Percentiles rank a stretch among this genome's conserved stretches.
phyloP scores from a whole-genome alignment of 768 basidiomycete species.

The Cyathus striatus region DNA sequence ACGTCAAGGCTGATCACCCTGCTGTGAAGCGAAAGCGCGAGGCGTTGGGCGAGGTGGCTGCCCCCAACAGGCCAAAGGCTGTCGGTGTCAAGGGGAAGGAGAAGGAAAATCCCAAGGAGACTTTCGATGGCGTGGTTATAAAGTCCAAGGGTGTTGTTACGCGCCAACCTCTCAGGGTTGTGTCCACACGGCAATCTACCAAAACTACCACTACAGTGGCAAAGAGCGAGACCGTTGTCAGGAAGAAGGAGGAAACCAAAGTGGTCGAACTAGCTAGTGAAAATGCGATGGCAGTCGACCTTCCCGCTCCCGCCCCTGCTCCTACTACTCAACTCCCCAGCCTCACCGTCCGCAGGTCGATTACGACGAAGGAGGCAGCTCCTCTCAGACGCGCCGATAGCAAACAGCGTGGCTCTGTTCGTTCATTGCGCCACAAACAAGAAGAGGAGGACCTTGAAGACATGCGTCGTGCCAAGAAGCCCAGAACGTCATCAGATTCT shows the following conservation, averaged over 20 bases:
- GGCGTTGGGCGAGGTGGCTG: slow-evolving; percentile 70
- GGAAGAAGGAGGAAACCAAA: slow-evolving; percentile 23
- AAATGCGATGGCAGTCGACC: slow-evolving; percentile 52
- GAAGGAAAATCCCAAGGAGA: slow-evolving; percentile 49
- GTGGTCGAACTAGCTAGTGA: slow-evolving; percentile 30
- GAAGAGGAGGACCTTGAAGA: slow-evolving; percentile 54
- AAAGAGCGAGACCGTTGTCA: slow-evolving; percentile 13
- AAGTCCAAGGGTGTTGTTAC: slow-evolving; percentile 39
- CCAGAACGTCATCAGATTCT: slow-evolving; percentile 65
- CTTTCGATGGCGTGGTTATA: slow-evolving; percentile 60
- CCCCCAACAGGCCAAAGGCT: slow-evolving; percentile 44
- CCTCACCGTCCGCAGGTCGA: slow-evolving; percentile 33
- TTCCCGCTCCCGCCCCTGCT: slow-evolving; percentile 27
- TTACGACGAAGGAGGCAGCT: slow-evolving; percentile 22
- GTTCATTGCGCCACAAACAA: slow-evolving; percentile 11
- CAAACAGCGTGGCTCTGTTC: slow-evolving; percentile 18
- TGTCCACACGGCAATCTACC: slow-evolving; percentile 38
- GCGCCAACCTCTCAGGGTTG: slow-evolving; percentile 54
- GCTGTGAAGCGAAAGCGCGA: slow-evolving; percentile 76
- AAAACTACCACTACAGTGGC: slow-evolving; percentile 17
- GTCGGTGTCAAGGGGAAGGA: slow-evolving; percentile 47
- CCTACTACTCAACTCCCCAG: slow-evolving; percentile 36
- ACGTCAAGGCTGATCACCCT: slow-evolving; percentile 38
- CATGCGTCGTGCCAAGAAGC: slow-evolving; percentile 64
- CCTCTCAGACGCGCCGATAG: slow-evolving; percentile 13